Conservation (phyloP, 2,329 filamentous ascomycete species). For the Neophaeococcomyces aloes region DNA sequence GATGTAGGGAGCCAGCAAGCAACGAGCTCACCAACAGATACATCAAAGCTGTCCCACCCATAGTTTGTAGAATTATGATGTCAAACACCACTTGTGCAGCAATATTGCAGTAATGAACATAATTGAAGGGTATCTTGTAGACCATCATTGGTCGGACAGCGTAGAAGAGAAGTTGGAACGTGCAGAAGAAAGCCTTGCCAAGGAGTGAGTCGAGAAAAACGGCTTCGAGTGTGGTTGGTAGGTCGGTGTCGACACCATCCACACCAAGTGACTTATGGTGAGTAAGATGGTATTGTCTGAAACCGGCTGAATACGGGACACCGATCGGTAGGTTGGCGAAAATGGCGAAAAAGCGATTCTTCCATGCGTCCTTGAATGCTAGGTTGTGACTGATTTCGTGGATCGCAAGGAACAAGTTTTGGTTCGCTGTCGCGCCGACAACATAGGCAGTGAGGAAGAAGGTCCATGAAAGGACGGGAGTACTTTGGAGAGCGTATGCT, state of each 20-base stretch:
- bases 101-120: conserved; percentile 75
- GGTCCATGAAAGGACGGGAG: conserved; percentile 67
- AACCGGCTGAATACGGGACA: conserved; percentile 89
- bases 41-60: conserved; percentile 55
- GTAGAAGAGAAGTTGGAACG: conserved; percentile 99
- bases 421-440: conserved; percentile 88
- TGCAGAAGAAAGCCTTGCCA: conserved; percentile 97
- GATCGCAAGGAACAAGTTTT: conserved; percentile 96
- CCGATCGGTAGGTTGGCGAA: conserved; percentile 94
- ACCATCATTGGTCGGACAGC: conserved; percentile 90
- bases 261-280: conserved; percentile 98
- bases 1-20: conserved; percentile 85
- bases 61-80: conserved; percentile 50
- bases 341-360: conserved; percentile 79
- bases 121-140: conserved; percentile 78
- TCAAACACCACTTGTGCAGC: conserved; percentile 69
- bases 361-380: conserved; percentile 69
- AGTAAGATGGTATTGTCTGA: conserved; percentile 93
- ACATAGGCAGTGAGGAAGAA: conserved; percentile 85
- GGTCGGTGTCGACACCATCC: conserved; percentile 88
- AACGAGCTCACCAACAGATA: conserved; percentile 88
- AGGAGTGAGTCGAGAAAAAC: conserved; percentile 84
- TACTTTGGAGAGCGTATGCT: conserved; percentile 66
- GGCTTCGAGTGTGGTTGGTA: conserved; percentile 84
- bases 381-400: conserved; percentile 98